Evolutionary conservation across 805 yeast species (phyloP).

Genomic region (Lachancea dasiensis): DNA sequence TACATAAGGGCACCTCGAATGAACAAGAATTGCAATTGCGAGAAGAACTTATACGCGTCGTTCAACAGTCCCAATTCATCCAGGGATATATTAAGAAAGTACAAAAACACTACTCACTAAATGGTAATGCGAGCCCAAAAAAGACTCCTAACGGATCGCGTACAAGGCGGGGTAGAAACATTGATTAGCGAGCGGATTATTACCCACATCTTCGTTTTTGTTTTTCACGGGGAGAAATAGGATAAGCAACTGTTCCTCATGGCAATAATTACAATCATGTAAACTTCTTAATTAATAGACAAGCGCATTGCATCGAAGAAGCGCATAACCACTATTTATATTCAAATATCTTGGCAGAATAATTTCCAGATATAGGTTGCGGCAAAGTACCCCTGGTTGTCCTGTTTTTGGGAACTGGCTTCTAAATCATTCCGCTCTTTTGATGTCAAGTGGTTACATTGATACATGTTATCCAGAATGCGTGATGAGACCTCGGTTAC

Average conservation of each 20-base stretch:
- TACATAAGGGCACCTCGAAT: conserved; percentile 16
- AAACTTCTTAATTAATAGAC: too few species aligned
- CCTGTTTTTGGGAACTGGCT: not conserved
- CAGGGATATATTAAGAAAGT: conserved; percentile 20
- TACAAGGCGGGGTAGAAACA: not conserved
- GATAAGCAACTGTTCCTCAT: not conserved
- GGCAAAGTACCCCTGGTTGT: conserved; percentile 7
- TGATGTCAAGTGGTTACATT: not conserved
- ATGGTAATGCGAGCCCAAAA: conserved; percentile 8
- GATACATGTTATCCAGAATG: not conserved
- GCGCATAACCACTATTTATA: too few species aligned
- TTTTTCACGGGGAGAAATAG: not conserved
- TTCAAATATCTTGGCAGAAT: conserved; percentile 5
- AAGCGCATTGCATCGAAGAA: too few species aligned
- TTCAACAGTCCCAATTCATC: conserved; percentile 17
- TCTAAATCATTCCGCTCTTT: not conserved
- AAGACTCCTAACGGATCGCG: not conserved
- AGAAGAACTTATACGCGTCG: conserved; percentile 13
- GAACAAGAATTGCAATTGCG: conserved; percentile 13
- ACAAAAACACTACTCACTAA: conserved; percentile 14
- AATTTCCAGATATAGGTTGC: conserved; percentile 9
- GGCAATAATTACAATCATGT: too few species aligned
- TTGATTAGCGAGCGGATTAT: too few species aligned
- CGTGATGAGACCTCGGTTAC: conserved; percentile 28
- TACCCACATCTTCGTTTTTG: too few species aligned